A percentile compares a stretch with the other conserved stretches of the same genome.
phyloP scores from a whole-genome alignment of 768 basidiomycete species.

The Amylocystis lapponica region DNA sequence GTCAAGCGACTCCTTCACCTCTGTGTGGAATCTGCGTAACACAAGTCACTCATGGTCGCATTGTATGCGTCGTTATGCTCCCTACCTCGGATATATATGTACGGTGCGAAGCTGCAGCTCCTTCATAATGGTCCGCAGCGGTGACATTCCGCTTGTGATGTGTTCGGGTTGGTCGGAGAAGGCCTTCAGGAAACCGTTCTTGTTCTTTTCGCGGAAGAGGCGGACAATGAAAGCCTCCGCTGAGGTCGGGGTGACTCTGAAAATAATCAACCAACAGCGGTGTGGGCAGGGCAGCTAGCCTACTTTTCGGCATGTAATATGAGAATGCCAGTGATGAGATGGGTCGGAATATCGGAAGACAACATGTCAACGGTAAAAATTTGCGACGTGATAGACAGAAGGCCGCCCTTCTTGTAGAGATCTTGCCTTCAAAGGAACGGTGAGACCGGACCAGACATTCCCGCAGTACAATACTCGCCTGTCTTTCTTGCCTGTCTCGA shows the following conservation, averaged over 20 bases:
- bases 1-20: constrained; percentile 77
- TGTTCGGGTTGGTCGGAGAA: constrained; percentile 96
- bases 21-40: constrained; percentile 74
- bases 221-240: constrained; percentile 92
- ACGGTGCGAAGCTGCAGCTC: constrained; percentile 87
- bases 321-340: constrained; percentile 84
- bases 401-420: constrained; percentile 82
- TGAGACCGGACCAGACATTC: constrained; percentile 1
- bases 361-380: constrained; percentile 96
- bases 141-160: constrained; percentile 89
- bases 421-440: constrained; percentile 46
- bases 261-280: not conserved
- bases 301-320: constrained; percentile 90
- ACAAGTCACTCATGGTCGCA: not conserved
- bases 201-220: constrained; percentile 86
- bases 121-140: constrained; percentile 87
- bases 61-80: not conserved
- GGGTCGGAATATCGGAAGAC: constrained; percentile 75
- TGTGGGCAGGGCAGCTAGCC: constrained; percentile 9
- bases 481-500: constrained; percentile 76
- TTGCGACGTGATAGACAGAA: constrained; percentile 88
- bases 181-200: constrained; percentile 88
- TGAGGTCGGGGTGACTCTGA: constrained; percentile 76
- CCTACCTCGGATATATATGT: constrained; percentile 85
- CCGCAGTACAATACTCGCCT: constrained; percentile 43